Conservation (phyloP, 1,139 yeast species). For the Candida sojae region DNA sequence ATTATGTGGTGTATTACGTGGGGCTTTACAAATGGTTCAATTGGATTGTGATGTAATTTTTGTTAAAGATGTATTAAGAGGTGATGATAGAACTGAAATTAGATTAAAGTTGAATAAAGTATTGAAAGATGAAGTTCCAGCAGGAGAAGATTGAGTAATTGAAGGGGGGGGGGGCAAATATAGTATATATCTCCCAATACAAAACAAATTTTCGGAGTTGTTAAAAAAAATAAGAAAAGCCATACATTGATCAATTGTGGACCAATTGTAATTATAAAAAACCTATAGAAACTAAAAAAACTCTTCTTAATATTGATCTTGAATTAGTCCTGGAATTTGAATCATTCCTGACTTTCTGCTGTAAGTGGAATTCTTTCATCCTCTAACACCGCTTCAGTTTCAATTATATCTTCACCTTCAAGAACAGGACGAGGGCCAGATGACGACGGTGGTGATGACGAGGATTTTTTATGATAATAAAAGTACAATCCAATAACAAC, state of each 20-base stretch:
- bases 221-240: too few species aligned
- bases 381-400: neutral
- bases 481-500: neutral
- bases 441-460: too few species aligned
- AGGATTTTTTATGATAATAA: neutral
- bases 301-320: neutral
- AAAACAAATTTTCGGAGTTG: too few species aligned
- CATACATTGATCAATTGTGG: too few species aligned
- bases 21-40: slow-evolving; percentile 95
- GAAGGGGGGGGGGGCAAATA: too few species aligned
- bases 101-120: slow-evolving; percentile 70
- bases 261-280: too few species aligned
- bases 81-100: slow-evolving; percentile 81
- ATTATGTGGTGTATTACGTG: slow-evolving; percentile 85
- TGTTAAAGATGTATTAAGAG: slow-evolving; percentile 78
- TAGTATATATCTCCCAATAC: too few species aligned
- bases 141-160: slow-evolving; percentile 78
- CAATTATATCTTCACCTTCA: neutral
- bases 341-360: neutral
- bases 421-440: neutral
- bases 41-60: slow-evolving; percentile 84
- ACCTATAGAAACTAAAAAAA: too few species aligned
- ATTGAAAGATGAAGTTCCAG: slow-evolving; percentile 92
- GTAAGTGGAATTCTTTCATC: neutral
- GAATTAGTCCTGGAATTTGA: neutral